A percentile compares a stretch with the other conserved stretches of the same genome.
phyloP scores from a whole-genome alignment of 2,329 filamentous ascomycete genomes.

The Aureobasidium sp. region DNA sequence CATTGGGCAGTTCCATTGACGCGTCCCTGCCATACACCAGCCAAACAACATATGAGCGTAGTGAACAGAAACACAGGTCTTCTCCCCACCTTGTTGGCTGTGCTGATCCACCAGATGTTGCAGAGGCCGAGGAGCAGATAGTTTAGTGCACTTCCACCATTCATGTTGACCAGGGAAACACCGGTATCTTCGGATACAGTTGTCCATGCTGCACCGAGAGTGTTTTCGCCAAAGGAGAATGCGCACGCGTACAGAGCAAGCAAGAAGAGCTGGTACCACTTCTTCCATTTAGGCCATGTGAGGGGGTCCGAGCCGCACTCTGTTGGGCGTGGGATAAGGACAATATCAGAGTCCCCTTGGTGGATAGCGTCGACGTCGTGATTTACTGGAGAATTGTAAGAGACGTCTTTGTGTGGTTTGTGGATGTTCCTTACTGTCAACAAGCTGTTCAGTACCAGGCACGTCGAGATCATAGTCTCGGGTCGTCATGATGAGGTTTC shows the following conservation, averaged over 20 bases:
- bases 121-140: constrained; percentile 37
- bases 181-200: constrained; percentile 34
- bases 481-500: neutral
- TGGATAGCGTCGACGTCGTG: constrained; percentile 21
- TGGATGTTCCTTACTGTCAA: constrained; percentile 22
- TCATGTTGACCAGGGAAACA: constrained; percentile 35
- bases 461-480: constrained; percentile 21
- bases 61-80: constrained; percentile 34
- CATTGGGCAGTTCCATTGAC: constrained; percentile 28
- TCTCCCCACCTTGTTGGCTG: constrained; percentile 34
- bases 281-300: constrained; percentile 33
- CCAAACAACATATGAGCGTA: constrained; percentile 27
- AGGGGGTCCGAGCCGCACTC: constrained; percentile 24
- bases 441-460: constrained; percentile 31
- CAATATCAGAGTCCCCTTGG: constrained; percentile 24
- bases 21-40: constrained; percentile 29
- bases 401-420: neutral
- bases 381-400: constrained; percentile 6
- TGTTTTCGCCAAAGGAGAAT: constrained; percentile 37
- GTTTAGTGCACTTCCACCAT: constrained; percentile 36
- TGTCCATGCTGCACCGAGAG: constrained; percentile 37
- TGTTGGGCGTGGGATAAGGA: constrained; percentile 31
- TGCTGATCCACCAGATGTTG: constrained; percentile 36
- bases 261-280: constrained; percentile 35
- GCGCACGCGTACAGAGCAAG: constrained; percentile 36